Conservation (phyloP, 2,329 filamentous ascomycete genomes). For the Colletotrichum chrysophilum region DNA sequence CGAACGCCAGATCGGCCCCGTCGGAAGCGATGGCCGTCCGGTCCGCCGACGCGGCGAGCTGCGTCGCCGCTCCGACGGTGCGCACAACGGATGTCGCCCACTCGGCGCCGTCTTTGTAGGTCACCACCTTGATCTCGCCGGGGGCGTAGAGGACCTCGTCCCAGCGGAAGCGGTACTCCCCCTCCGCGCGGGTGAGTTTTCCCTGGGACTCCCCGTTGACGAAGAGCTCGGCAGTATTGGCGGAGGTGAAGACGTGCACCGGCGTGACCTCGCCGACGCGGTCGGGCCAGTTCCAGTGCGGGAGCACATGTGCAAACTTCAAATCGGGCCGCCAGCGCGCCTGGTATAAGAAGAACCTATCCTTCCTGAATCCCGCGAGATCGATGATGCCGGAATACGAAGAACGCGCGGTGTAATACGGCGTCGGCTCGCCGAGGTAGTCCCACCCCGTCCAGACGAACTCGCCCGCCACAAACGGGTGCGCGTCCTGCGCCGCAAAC, state of each 20-base stretch:
- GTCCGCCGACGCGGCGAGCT: slow-evolving; percentile 45
- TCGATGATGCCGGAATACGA: slow-evolving; percentile 64
- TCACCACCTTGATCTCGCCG: slow-evolving; percentile 50
- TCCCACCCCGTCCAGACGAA: slow-evolving; percentile 59
- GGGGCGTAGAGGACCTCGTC: slow-evolving; percentile 53
- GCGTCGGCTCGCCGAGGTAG: slow-evolving; percentile 56
- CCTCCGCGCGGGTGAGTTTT: slow-evolving; percentile 35
- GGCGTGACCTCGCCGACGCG: slow-evolving; percentile 52
- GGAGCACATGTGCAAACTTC: slow-evolving; percentile 55
- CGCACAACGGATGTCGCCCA: slow-evolving; percentile 49
- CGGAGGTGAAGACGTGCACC: slow-evolving; percentile 58
- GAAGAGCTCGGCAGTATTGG: slow-evolving; percentile 60
- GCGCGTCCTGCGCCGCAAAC: slow-evolving; percentile 50
- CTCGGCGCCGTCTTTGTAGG: slow-evolving; percentile 49
- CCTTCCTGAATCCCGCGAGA: slow-evolving; percentile 61
- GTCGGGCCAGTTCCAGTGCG: slow-evolving; percentile 61
- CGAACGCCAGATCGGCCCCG: slow-evolving; percentile 50
- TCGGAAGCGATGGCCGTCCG: slow-evolving; percentile 41
- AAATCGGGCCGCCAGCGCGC: slow-evolving; percentile 55
- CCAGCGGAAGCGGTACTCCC: slow-evolving; percentile 58
- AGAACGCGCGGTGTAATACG: slow-evolving; percentile 42
- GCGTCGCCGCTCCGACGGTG: slow-evolving; percentile 45
- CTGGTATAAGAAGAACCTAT: slow-evolving; percentile 61
- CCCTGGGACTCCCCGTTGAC: slow-evolving; percentile 55
- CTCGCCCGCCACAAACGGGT: slow-evolving; percentile 57